These are phyloP conservation scores for Hippophae gyantsensis DNA, from an alignment of 306 rosid species.

Conservation along the genomic window DNA sequence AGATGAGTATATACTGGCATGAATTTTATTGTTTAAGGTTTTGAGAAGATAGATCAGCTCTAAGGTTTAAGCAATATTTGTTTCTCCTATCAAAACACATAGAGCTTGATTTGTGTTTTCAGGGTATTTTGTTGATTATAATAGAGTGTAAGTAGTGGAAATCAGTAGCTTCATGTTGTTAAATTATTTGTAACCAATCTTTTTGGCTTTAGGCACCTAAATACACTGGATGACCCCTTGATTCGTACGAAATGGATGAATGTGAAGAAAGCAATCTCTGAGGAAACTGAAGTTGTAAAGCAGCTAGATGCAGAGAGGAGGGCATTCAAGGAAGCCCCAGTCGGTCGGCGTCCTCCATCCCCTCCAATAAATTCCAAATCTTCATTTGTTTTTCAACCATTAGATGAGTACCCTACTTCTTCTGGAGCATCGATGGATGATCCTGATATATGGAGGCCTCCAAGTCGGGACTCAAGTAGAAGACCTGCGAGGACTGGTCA, in stretches of 20 bases:
- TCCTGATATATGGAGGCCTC: constrained; percentile 98
- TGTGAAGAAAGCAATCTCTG: constrained; percentile 75
- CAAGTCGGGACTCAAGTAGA: constrained; percentile 64
- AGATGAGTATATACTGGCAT: too few relatives aligned
- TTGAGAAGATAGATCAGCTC: too few relatives aligned
- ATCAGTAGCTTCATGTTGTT: too few relatives aligned
- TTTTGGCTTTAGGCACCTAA: constrained; percentile 48
- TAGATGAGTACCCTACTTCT: constrained; percentile 87
- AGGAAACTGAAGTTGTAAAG: constrained; percentile 83
- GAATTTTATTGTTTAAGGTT: too few relatives aligned
- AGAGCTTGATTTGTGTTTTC: too few relatives aligned
- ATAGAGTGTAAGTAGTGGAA: too few relatives aligned
- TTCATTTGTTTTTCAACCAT: constrained; percentile 74
- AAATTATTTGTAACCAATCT: too few relatives aligned
- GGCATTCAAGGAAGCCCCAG: constrained; percentile 61
- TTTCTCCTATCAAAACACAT: too few relatives aligned
- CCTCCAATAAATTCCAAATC: constrained; percentile 74
- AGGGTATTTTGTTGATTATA: too few relatives aligned
- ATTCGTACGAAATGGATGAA: constrained; percentile 86
- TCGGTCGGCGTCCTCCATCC: constrained; percentile 67
- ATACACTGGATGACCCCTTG: constrained; percentile 65
- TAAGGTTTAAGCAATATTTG: too few relatives aligned
- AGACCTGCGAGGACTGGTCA: constrained; percentile 61
- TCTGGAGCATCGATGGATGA: constrained; percentile 66
- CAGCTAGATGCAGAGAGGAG: constrained; percentile 78